Conservation (phyloP, 2,329 filamentous ascomycete species). For the Xylariaceae sp. region DNA sequence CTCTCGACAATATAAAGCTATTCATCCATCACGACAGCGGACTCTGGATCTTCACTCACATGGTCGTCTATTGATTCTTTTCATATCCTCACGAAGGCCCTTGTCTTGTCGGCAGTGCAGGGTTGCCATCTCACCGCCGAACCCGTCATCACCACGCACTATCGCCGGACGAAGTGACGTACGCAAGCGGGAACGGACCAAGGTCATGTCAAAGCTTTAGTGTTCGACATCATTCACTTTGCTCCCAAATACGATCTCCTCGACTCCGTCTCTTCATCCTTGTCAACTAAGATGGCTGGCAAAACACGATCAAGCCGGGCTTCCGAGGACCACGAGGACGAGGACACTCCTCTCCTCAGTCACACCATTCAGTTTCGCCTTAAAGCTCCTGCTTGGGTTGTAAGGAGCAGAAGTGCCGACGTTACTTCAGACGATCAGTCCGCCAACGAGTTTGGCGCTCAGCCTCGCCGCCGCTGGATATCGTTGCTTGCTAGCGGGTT, state of each 20-base stretch:
- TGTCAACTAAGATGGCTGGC: conserved; percentile 12
- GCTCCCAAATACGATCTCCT: conserved; percentile 1
- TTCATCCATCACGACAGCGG: too few species aligned
- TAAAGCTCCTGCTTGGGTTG: conserved; percentile 2
- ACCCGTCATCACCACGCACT: conserved; percentile 1
- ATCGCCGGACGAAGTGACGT: background rate
- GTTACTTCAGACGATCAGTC: background rate
- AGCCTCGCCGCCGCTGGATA: conserved; percentile 30
- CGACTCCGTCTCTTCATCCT: background rate
- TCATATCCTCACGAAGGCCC: background rate
- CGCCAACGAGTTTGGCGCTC: conserved; percentile 20
- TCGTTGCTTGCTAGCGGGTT: conserved; percentile 28
- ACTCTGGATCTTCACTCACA: too few species aligned
- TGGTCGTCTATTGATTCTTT: background rate
- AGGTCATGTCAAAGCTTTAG: background rate
- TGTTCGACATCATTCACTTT: background rate
- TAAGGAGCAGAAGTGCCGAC: conserved; percentile 7
- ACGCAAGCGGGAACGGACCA: conserved; percentile 2
- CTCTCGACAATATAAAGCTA: too few species aligned
- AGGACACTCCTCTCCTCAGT: conserved; percentile 25
- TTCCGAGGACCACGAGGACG: conserved; percentile 11
- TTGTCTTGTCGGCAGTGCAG: too few species aligned
- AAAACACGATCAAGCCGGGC: conserved; percentile 5
- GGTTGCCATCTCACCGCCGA: background rate
- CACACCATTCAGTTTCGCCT: conserved; percentile 7